A percentile compares a stretch with the other conserved stretches of the same genome.
Conservation (phyloP, 345 rosid species). For the Ailanthus altissimus region DNA sequence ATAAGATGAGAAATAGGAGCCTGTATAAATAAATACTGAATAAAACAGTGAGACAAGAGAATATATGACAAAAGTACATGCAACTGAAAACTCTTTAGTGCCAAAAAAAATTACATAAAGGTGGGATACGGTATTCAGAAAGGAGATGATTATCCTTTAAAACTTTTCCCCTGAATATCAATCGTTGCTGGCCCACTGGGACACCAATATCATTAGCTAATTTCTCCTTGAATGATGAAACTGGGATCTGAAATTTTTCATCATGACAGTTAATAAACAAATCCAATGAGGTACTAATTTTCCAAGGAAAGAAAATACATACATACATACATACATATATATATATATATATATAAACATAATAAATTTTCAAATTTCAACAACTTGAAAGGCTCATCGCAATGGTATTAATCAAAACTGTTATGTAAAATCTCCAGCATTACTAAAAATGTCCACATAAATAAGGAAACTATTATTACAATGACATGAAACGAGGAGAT, state of each 20-base stretch:
- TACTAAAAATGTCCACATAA: not conserved
- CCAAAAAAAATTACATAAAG: not conserved
- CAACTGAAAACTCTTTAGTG: not conserved
- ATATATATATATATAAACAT: constrained; percentile 2
- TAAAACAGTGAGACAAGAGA: not conserved
- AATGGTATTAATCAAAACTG: not conserved
- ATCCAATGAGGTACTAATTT: not conserved
- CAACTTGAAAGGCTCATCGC: not conserved
- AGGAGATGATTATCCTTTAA: constrained; percentile 87
- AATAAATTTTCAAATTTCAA: not conserved
- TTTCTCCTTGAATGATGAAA: constrained; percentile 81
- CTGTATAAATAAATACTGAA: not conserved
- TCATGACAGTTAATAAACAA: constrained; percentile 11
- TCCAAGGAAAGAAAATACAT: not conserved
- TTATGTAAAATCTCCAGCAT: not conserved
- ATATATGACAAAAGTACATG: not conserved
- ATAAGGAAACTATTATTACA: not conserved
- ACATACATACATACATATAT: no score
- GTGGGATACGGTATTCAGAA: constrained; percentile 91
- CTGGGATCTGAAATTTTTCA: constrained; percentile 59
- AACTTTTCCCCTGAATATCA: constrained; percentile 91
- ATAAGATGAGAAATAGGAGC: not conserved
- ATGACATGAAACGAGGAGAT: constrained; percentile 1
- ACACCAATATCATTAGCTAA: constrained; percentile 70
- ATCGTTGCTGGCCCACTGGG: constrained; percentile 83